Base-by-base conservation (phyloP, 768 basidiomycete species). In the Amanita brunnescens region DNA sequence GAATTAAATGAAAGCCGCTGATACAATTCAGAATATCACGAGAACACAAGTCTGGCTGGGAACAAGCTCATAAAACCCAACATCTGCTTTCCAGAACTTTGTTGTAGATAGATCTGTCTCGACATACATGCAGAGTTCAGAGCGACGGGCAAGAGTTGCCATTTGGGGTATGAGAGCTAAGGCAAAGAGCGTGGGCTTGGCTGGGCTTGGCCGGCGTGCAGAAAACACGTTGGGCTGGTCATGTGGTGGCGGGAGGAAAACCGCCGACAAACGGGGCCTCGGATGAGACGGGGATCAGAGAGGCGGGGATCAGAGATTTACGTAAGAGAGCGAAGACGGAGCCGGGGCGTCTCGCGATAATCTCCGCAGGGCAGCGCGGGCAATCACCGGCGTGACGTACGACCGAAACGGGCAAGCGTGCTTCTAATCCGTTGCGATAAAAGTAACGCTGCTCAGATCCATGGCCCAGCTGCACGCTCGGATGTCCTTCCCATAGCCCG, bases 401-500 rank as follows among this genome's bases (percentile, higher is more conserved):
- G 14, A n/a, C 50, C 38, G 6, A 29, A 46, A 18, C 16, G 32
- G 44, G 44, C 30, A 46, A 33, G 32, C 5, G 29, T 14, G 13
- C 16, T 20, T 30, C 39, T 43, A 8, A 29, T 42, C 20, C 37
- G 16, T 16, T 16, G 8, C 34, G 40, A 43, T 43, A 51, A 43
- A 51, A 51, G 10, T 23, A 43, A 51, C 33, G 39, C 35, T 41
- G 35, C 32, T 51, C 7, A 41, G 13, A 29, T 7, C 24, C 50
- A 51, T 44, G 47, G 41, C 23, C 33, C 33, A 34, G 12, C 41
- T 43, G n/a, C 32, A 24, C n/a, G n/a, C 23, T n/a, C 40, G 10
- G 18, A 43, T 51, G 32, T n/a, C 42, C 33, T 44, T 32, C 54
- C 56, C 55, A 48, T 56, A 64, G 24, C 57, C 52, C 51, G 54